phyloP scores from a whole-genome alignment of 148 eudicot genomes.

The Polygonum aviculare region DNA sequence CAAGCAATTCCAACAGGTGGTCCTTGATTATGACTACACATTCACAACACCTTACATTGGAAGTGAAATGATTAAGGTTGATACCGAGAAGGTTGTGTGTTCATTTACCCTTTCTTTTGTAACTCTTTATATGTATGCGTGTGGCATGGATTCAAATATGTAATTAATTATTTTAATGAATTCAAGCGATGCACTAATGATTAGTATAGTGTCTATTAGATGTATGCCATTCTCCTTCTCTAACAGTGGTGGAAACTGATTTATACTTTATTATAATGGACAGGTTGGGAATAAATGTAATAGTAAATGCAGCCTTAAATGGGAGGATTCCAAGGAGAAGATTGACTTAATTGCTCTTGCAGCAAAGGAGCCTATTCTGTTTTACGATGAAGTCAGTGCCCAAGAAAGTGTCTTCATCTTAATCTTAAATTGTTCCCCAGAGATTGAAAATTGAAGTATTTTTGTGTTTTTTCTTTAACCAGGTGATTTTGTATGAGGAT shows the following conservation, averaged over 20 bases:
- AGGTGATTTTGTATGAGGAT: slow-evolving; percentile 92
- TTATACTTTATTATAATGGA: not conserved
- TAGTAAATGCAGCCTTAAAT: slow-evolving; percentile 31
- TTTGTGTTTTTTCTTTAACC: slow-evolving; percentile 17
- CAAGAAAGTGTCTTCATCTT: not conserved
- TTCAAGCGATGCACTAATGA: not conserved
- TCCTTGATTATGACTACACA: slow-evolving; percentile 93
- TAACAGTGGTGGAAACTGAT: not conserved
- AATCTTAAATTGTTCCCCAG: not conserved
- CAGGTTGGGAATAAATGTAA: slow-evolving; percentile 20
- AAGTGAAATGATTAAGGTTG: slow-evolving; percentile 54
- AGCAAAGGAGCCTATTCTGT: slow-evolving; percentile 84
- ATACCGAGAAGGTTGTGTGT: slow-evolving; percentile 38
- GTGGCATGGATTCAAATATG: not conserved
- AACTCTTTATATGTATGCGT: not conserved
- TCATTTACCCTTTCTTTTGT: slow-evolving; percentile 1
- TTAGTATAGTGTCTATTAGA: not conserved
- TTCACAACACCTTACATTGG: slow-evolving; percentile 96
- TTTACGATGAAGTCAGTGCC: slow-evolving; percentile 79
- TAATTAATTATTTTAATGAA: not conserved
- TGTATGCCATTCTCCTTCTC: not conserved
- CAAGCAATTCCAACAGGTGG: slow-evolving; percentile 70
- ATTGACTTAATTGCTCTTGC: slow-evolving; percentile 75
- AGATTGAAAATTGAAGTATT: not conserved
- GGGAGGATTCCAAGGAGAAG: slow-evolving; percentile 78